These are phyloP conservation scores for Polyporus tsugae DNA, from an alignment of 1,284 basidiomycete genomes.

Conservation along the genomic window DNA sequence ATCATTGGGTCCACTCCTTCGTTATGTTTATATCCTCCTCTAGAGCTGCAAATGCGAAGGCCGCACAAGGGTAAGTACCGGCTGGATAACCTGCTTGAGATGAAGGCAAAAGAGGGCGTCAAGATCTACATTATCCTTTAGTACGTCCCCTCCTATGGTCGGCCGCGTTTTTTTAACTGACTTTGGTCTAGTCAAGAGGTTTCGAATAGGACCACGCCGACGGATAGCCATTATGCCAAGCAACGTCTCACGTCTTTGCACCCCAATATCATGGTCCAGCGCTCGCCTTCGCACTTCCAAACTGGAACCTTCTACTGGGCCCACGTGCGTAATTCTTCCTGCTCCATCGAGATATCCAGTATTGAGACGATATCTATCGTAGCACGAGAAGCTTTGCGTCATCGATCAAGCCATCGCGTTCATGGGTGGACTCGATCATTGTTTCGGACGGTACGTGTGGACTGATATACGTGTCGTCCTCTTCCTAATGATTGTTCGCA, in stretches of 20 bases:
- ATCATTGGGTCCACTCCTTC: not conserved
- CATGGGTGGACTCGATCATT: slow-evolving; percentile 97
- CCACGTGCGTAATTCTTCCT: slow-evolving; percentile 60
- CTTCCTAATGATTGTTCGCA: not conserved
- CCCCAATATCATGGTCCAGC: slow-evolving; percentile 95
- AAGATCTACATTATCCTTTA: slow-evolving; percentile 97
- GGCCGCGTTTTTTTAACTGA: not conserved
- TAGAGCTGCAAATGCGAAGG: slow-evolving; percentile 86
- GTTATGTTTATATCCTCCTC: slow-evolving; percentile 21
- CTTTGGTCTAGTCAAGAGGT: slow-evolving; percentile 84
- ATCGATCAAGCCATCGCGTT: slow-evolving; percentile 98
- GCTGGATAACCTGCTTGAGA: slow-evolving; percentile 87
- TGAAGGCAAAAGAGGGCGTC: slow-evolving; percentile 96
- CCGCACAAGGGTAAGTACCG: slow-evolving; percentile 89
- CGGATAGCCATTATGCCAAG: slow-evolving; percentile 94
- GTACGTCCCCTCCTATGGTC: slow-evolving; percentile 51
- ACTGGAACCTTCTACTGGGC: slow-evolving; percentile 99
- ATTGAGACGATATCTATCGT: slow-evolving; percentile 16
- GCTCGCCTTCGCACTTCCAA: slow-evolving; percentile 97
- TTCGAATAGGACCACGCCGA: slow-evolving; percentile 95
- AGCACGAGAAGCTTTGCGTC: slow-evolving; percentile 99
- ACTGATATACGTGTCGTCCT: not conserved
- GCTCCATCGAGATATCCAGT: not conserved
- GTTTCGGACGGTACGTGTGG: slow-evolving; percentile 75
- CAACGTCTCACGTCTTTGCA: slow-evolving; percentile 87